phyloP scores from a whole-genome alignment of 164 flowering plant genomes.

The Warburgia ugandensis region DNA sequence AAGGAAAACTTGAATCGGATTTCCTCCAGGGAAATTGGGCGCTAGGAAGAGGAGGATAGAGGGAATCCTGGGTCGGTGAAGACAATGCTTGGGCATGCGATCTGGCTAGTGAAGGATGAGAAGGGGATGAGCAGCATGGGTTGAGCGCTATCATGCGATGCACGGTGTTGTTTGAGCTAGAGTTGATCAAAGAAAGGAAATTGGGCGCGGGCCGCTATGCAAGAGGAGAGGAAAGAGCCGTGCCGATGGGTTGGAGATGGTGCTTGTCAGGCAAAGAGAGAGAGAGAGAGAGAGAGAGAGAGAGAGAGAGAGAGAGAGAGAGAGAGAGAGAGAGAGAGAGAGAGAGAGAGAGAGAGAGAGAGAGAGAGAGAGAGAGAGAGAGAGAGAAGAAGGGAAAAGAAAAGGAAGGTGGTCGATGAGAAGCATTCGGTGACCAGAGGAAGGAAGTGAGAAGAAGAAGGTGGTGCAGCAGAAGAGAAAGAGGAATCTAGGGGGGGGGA shows the following conservation, averaged over 20 bases:
- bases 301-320: slow-evolving; percentile 1
- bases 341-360: neutral
- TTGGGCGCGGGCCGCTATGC: neutral
- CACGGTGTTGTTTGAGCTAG: neutral
- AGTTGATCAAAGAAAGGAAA: neutral
- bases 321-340: slow-evolving; percentile 1
- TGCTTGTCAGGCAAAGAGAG: neutral
- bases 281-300: too few species aligned
- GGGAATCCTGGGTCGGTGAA: too few species aligned
- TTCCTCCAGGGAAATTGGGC: too few species aligned
- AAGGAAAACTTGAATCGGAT: too few species aligned
- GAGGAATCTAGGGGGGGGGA: too few species aligned
- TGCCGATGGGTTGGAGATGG: neutral
- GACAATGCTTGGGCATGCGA: neutral
- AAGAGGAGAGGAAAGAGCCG: neutral
- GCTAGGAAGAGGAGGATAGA: too few species aligned
- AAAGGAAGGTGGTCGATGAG: neutral
- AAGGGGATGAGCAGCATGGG: neutral
- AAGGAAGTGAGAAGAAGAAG: neutral
- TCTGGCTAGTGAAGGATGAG: neutral
- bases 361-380: neutral
- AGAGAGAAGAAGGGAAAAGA: neutral
- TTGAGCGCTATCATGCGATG: neutral
- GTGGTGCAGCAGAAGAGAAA: too few species aligned
- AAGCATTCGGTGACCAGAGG: neutral